Percentiles rank a stretch among this genome's conserved stretches.
Evolutionary conservation across 116 monocot genomes (phyloP).

Genomic region (Iris pallida): DNA sequence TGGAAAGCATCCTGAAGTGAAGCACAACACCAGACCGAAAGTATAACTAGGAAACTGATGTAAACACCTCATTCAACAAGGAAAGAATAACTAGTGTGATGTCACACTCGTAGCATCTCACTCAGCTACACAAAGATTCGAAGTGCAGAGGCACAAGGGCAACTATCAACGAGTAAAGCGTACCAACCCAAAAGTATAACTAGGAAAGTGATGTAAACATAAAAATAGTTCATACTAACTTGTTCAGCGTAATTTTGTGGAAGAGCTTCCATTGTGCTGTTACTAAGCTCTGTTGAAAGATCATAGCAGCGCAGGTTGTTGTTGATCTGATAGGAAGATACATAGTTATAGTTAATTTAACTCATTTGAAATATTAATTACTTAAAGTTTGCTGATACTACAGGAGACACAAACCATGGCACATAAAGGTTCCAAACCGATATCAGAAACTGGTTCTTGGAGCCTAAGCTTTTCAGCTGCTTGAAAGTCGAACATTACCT

Average conservation of each 20-base stretch:
- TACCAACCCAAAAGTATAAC: not conserved
- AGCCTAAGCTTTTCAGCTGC: conserved; percentile 86
- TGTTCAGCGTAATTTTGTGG: conserved; percentile 93
- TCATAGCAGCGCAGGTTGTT: conserved; percentile 98
- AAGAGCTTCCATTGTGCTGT: conserved; percentile 87
- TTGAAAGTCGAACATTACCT: conserved; percentile 99
- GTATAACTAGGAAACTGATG: too few species aligned
- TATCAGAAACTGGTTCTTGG: conserved; percentile 88
- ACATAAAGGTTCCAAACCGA: conserved; percentile 93
- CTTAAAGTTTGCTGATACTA: conserved; percentile 8
- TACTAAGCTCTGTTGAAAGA: conserved; percentile 86
- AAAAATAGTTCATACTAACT: conserved; percentile 29
- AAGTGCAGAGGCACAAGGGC: too few species aligned
- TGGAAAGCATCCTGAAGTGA: too few species aligned
- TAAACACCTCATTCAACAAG: too few species aligned
- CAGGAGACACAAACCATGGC: conserved; percentile 66
- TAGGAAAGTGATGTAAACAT: not conserved
- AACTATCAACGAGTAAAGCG: too few species aligned
- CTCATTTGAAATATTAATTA: not conserved
- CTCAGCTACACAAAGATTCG: too few species aligned
- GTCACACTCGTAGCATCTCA: too few species aligned
- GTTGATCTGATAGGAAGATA: conserved; percentile 69
- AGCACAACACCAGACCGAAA: too few species aligned
- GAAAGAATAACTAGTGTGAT: too few species aligned
- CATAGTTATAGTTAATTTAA: not conserved